These are phyloP conservation scores for Penicillium sclerotiorum DNA, from an alignment of 2,329 filamentous ascomycete species.

Conservation along the genomic window DNA sequence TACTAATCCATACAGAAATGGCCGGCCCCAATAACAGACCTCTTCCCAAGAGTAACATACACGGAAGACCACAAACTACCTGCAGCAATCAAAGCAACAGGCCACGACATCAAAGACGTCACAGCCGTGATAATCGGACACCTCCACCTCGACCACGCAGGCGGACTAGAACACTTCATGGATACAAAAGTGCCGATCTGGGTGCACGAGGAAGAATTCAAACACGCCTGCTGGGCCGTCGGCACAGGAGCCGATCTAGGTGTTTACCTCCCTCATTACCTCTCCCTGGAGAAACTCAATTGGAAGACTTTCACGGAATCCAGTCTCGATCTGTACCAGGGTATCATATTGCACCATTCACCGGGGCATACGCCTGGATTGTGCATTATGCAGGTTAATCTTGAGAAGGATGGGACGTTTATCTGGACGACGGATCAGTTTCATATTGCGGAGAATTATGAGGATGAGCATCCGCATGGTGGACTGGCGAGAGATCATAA, in stretches of 20 bases:
- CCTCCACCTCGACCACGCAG: slow-evolving; percentile 53
- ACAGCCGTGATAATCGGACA: slow-evolving; percentile 53
- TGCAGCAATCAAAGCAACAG: slow-evolving; percentile 38
- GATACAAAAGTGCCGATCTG: slow-evolving; percentile 49
- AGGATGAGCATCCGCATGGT: slow-evolving; percentile 37
- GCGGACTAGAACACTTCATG: slow-evolving; percentile 50
- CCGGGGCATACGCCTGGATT: slow-evolving; percentile 43
- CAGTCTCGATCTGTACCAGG: slow-evolving; percentile 43
- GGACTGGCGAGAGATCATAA: slow-evolving; percentile 42
- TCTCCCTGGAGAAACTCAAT: slow-evolving; percentile 41
- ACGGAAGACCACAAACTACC: slow-evolving; percentile 36
- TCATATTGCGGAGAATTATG: slow-evolving; percentile 45
- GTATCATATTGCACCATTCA: slow-evolving; percentile 41
- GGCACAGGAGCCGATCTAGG: slow-evolving; percentile 46
- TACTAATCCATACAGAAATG: slow-evolving; percentile 28
- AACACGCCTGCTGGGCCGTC: slow-evolving; percentile 49
- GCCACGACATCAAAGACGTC: slow-evolving; percentile 51
- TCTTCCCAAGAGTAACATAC: slow-evolving; percentile 44
- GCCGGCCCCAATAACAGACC: slow-evolving; percentile 39
- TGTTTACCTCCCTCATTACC: slow-evolving; percentile 43
- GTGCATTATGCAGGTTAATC: slow-evolving; percentile 41
- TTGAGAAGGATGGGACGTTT: slow-evolving; percentile 40
- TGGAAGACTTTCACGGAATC: slow-evolving; percentile 48
- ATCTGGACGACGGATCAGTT: slow-evolving; percentile 48
- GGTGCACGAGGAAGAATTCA: slow-evolving; percentile 53